phyloP scores from a whole-genome alignment of 139 green algal genomes.

The Chlorella sp. region DNA sequence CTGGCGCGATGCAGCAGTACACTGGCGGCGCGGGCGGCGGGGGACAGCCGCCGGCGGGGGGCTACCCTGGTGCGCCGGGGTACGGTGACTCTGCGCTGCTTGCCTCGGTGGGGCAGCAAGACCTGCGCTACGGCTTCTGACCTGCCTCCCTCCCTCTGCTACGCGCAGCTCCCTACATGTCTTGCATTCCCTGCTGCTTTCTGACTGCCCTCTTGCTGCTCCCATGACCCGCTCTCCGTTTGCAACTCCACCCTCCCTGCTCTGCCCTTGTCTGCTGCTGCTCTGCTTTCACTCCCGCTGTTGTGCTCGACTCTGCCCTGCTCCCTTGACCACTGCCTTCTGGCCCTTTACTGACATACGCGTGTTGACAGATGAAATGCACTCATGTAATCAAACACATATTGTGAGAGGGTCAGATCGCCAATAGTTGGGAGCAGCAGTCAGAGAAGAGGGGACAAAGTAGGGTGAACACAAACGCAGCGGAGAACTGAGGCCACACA shows the following conservation, averaged over 20 bases:
- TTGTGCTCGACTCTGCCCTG: not conserved
- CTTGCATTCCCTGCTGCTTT: not conserved
- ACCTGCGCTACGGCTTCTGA: slow-evolving; percentile 50
- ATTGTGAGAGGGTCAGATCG: not conserved
- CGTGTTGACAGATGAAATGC: not conserved
- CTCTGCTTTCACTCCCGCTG: not conserved
- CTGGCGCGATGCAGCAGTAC: slow-evolving; percentile 13
- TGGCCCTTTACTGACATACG: not conserved
- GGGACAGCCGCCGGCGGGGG: not conserved
- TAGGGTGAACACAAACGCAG: not conserved
- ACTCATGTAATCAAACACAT: slow-evolving; percentile 2
- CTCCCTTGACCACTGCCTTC: not conserved
- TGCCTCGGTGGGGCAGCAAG: slow-evolving; percentile 44
- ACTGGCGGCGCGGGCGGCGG: not conserved
- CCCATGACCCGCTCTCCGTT: not conserved
- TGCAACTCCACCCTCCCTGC: not conserved
- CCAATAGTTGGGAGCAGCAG: not conserved
- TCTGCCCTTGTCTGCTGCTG: not conserved
- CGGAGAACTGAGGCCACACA: too few relatives aligned
- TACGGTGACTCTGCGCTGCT: slow-evolving; percentile 38
- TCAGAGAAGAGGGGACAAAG: not conserved
- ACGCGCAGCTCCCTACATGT: not conserved
- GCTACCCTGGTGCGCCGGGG: not conserved
- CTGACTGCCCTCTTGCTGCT: not conserved
- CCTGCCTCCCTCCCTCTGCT: not conserved